Evolutionary conservation across 192 early-diverging fungal species (phyloP).

Genomic region (Coemansia sp.): DNA sequence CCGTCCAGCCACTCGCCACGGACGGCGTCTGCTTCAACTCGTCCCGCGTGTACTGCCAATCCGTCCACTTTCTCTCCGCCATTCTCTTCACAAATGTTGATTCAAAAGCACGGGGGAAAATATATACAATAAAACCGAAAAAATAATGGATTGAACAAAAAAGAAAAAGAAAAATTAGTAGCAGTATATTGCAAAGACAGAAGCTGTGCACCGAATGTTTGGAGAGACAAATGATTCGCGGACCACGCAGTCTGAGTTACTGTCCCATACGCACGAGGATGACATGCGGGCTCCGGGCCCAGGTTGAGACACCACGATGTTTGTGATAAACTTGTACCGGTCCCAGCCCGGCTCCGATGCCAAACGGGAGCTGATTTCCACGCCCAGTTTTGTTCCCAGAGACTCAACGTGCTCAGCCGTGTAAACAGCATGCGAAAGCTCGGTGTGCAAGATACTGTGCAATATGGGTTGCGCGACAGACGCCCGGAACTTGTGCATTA

Average conservation of each 20-base stretch:
- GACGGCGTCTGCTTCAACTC: slow-evolving; percentile 57
- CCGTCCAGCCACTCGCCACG: slow-evolving; percentile 51
- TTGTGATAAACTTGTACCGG: slow-evolving; percentile 44
- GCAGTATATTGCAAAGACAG: slow-evolving; percentile 25
- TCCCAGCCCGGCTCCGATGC: slow-evolving; percentile 21
- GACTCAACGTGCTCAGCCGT: slow-evolving; percentile 16
- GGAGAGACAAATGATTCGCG: slow-evolving; percentile 26
- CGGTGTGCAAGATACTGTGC: slow-evolving; percentile 22
- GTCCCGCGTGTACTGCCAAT: slow-evolving; percentile 55
- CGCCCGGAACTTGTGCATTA: slow-evolving; percentile 30
- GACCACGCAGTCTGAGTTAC: slow-evolving; percentile 18
- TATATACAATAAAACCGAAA: slow-evolving; percentile 6
- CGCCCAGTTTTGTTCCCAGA: slow-evolving; percentile 19
- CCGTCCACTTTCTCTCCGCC: slow-evolving; percentile 23
- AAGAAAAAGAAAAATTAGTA: slow-evolving; percentile 13
- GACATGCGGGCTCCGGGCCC: slow-evolving; percentile 44
- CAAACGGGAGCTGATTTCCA: slow-evolving; percentile 27
- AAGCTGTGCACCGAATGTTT: slow-evolving; percentile 26
- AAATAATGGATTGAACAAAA: neutral
- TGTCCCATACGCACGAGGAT: slow-evolving; percentile 26
- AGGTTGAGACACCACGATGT: slow-evolving; percentile 28
- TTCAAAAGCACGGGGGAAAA: too few relatives aligned
- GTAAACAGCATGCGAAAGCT: slow-evolving; percentile 21
- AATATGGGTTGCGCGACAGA: slow-evolving; percentile 14
- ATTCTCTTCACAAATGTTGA: neutral